phyloP scores from a whole-genome alignment of 352 stramenopile species.

The Globisporangium viniferum region DNA sequence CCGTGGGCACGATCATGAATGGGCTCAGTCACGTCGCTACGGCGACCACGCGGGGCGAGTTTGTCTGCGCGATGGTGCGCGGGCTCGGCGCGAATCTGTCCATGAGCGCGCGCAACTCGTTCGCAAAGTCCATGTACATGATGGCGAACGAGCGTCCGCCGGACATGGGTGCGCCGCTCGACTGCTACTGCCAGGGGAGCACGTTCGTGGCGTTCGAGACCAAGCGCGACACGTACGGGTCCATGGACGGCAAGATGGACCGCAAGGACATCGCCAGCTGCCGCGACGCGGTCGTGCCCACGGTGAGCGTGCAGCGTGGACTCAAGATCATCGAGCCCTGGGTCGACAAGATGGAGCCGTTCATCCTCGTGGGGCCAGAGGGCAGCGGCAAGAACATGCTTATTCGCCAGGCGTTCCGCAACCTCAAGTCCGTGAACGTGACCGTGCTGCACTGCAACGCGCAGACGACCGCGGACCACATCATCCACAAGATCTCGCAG shows the following conservation, averaged over 20 bases:
- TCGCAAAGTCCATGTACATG: constrained; percentile 91
- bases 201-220: constrained; percentile 75
- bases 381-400: constrained; percentile 95
- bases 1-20: constrained; percentile 93
- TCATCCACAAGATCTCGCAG: constrained; percentile 94
- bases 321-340: constrained; percentile 88
- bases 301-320: constrained; percentile 81
- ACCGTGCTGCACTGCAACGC: constrained; percentile 94
- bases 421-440: constrained; percentile 68
- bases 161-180: constrained; percentile 80
- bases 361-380: constrained; percentile 93
- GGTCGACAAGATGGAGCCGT: constrained; percentile 92
- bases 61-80: constrained; percentile 89
- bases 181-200: constrained; percentile 84
- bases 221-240: constrained; percentile 73
- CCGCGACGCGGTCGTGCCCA: constrained; percentile 64
- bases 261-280: constrained; percentile 37
- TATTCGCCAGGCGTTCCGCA: constrained; percentile 88
- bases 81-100: constrained; percentile 91
- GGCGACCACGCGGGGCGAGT: constrained; percentile 75
- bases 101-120: constrained; percentile 61
- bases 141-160: constrained; percentile 90
- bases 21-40: constrained; percentile 85
- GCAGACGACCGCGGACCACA: constrained; percentile 91
- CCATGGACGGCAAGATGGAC: constrained; percentile 66